Conservation (phyloP, 2,329 filamentous ascomycete species). For the Dothideomycetes sp. region DNA sequence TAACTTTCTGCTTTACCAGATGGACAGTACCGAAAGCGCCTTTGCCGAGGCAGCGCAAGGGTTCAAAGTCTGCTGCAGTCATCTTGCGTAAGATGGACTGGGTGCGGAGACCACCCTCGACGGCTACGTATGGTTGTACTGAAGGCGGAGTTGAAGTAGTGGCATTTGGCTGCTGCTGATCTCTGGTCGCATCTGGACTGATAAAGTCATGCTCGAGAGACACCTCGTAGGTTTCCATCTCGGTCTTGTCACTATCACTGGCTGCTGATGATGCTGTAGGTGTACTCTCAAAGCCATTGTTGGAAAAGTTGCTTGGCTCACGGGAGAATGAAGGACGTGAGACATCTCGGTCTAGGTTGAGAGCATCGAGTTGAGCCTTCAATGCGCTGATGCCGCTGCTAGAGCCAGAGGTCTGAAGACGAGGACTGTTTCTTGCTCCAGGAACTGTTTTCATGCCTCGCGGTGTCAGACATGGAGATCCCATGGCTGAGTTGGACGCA, state of each 20-base stretch:
- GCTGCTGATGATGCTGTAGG: constrained; percentile 41
- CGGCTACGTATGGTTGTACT: constrained; percentile 24
- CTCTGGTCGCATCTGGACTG: constrained; percentile 44
- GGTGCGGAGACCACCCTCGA: constrained; percentile 46
- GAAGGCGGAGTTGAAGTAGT: constrained; percentile 14
- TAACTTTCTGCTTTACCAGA: constrained; percentile 78
- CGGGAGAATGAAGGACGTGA: constrained; percentile 38
- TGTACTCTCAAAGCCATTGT: constrained; percentile 30
- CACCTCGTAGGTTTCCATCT: constrained; percentile 76
- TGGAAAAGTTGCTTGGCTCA: constrained; percentile 21
- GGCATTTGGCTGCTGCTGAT: constrained; percentile 12
- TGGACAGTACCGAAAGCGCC: constrained; percentile 92
- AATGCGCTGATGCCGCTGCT: constrained; percentile 69
- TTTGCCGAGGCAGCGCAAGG: constrained; percentile 85
- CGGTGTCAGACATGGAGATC: constrained; percentile 19
- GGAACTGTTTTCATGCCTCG: constrained; percentile 23
- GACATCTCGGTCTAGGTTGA: constrained; percentile 54
- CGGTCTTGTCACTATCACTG: constrained; percentile 58
- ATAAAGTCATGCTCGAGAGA: constrained; percentile 75
- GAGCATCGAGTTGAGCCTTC: constrained; percentile 67
- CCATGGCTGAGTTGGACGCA: constrained; percentile 25
- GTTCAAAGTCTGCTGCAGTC: constrained; percentile 81
- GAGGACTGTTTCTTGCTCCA: constrained; percentile 38
- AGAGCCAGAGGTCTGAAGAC: constrained; percentile 22
- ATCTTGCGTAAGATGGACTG: constrained; percentile 61